Conservation (phyloP, 2,329 filamentous ascomycete genomes). For the Albophoma yamanashiensis region DNA sequence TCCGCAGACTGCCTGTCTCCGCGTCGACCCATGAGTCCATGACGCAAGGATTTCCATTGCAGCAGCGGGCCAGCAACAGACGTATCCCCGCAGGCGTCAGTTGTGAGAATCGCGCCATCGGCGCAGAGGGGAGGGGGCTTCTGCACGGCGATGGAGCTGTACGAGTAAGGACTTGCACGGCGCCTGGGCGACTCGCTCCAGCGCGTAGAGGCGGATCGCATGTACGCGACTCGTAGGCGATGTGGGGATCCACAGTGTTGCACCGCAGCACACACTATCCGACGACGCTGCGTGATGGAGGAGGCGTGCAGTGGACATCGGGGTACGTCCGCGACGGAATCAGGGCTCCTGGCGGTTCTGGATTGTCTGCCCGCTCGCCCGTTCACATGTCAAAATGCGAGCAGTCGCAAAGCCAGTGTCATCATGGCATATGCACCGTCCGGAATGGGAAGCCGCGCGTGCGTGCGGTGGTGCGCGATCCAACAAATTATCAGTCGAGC, state of each 20-base stretch:
- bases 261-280: neutral
- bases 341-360: neutral
- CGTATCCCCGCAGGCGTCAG: neutral
- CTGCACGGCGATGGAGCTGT: neutral
- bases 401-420: neutral
- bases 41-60: neutral
- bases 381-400: neutral
- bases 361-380: neutral
- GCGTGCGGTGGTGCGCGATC: neutral
- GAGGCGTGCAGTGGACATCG: neutral
- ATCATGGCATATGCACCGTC: neutral
- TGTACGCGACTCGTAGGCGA: no score
- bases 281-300: neutral
- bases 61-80: neutral
- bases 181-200: neutral
- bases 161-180: neutral
- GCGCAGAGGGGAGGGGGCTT: neutral
- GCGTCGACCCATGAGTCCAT: neutral
- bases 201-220: neutral
- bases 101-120: neutral
- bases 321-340: neutral
- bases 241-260: neutral
- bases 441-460: neutral
- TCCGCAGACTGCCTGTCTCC: neutral
- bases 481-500: neutral